These are phyloP conservation scores for Juglanconis sp. DNA, from an alignment of 2,329 filamentous ascomycete species.

Conservation along the genomic window DNA sequence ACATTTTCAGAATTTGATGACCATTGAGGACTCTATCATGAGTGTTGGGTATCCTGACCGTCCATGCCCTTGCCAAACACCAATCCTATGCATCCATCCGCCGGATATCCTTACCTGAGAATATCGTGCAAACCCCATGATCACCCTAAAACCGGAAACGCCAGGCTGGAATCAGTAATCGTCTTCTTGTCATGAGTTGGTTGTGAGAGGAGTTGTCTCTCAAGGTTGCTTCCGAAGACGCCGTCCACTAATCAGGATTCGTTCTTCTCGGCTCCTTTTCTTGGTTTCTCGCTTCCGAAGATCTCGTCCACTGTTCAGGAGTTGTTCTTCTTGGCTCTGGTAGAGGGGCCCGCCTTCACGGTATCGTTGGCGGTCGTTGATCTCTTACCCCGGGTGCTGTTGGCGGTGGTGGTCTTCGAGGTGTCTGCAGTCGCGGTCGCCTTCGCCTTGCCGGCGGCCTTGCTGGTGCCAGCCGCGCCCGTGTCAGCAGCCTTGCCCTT, in stretches of 20 bases:
- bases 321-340: slow-evolving; percentile 5
- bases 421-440: not conserved
- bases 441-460: slow-evolving; percentile 1
- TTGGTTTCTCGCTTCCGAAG: not conserved
- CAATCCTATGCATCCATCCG: slow-evolving; percentile 4
- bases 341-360: slow-evolving; percentile 6
- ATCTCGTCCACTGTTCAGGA: not conserved
- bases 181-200: slow-evolving; percentile 1
- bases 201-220: not conserved
- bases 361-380: not conserved
- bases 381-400: slow-evolving; percentile 15
- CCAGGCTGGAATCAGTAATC: slow-evolving; percentile 15
- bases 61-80: slow-evolving; percentile 8
- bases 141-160: slow-evolving; percentile 9
- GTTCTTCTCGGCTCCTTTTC: not conserved
- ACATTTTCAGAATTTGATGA: not conserved
- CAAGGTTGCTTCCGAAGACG: not conserved
- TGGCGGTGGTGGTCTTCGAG: not conserved
- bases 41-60: slow-evolving; percentile 14
- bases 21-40: not conserved
- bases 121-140: not conserved
- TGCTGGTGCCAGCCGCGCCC: not conserved
- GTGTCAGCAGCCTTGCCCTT: slow-evolving; percentile 23
- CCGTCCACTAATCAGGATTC: not conserved
- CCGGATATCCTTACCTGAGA: not conserved